These are phyloP conservation scores for Yarrowia hollandica DNA, from an alignment of 805 yeast species.

Conservation along the genomic window DNA sequence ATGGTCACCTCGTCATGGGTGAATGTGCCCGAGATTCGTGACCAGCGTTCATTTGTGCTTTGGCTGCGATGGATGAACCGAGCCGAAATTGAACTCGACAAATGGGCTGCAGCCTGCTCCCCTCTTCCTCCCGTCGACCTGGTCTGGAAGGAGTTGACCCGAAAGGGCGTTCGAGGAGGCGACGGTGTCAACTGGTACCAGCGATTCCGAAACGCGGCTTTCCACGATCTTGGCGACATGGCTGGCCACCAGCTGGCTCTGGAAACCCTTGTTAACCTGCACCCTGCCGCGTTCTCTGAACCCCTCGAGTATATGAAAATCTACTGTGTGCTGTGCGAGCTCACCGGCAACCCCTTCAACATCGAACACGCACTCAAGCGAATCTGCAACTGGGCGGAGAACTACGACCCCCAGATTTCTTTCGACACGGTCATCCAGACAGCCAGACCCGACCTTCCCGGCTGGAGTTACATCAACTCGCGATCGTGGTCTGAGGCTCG, in stretches of 20 bases:
- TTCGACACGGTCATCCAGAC: constrained; percentile 20
- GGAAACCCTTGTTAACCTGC: constrained; percentile 21
- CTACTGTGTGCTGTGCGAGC: constrained; percentile 24
- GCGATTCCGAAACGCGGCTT: constrained; percentile 21
- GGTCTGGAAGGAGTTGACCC: constrained; percentile 18
- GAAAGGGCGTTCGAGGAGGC: constrained; percentile 24
- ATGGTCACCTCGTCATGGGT: constrained; percentile 24
- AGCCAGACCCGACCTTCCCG: constrained; percentile 17
- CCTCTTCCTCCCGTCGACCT: constrained; percentile 23
- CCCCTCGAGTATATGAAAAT: constrained; percentile 19
- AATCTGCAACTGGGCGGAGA: constrained; percentile 28
- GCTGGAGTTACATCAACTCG: constrained; percentile 27
- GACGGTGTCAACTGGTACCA: constrained; percentile 28
- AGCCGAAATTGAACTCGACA: constrained; percentile 21
- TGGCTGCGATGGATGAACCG: constrained; percentile 29
- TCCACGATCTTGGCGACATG: constrained; percentile 25
- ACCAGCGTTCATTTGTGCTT: constrained; percentile 22
- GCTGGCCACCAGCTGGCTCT: constrained; percentile 25
- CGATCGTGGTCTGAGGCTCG: constrained; percentile 27
- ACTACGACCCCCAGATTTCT: constrained; percentile 24
- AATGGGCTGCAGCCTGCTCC: constrained; percentile 22
- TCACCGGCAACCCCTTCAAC: constrained; percentile 28
- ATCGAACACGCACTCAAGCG: constrained; percentile 25
- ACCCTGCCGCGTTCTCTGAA: constrained; percentile 24
- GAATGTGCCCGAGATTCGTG: constrained; percentile 19